Evolutionary conservation across 345 rosid genomes (phyloP).

Genomic region (Excoecaria agallocha): DNA sequence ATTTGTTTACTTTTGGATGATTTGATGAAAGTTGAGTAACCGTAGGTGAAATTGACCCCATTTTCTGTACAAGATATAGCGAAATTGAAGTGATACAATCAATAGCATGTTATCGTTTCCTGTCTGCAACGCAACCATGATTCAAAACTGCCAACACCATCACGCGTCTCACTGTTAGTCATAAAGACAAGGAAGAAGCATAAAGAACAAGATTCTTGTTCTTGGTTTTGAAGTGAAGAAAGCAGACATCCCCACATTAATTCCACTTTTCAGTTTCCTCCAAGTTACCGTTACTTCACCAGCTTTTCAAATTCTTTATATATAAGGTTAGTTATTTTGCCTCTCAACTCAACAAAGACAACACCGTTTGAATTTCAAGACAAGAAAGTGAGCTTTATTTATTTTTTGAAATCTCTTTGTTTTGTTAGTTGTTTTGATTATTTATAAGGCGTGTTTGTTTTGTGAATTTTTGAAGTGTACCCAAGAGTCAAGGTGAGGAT

Average conservation of each 20-base stretch:
- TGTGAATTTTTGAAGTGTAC: conserved; percentile 31
- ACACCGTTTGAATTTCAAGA: conserved; percentile 19
- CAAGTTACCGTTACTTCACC: conserved; percentile 16
- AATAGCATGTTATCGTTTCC: neutral
- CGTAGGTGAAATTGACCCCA: too few relatives aligned
- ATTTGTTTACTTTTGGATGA: too few relatives aligned
- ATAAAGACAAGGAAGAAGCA: neutral
- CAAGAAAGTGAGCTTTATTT: neutral
- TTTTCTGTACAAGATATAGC: too few relatives aligned
- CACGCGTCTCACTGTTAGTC: neutral
- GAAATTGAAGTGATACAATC: neutral
- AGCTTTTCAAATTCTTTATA: neutral
- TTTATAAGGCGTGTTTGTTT: neutral
- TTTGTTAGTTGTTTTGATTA: too few relatives aligned
- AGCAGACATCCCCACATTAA: neutral
- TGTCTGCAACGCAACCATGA: conserved; percentile 12
- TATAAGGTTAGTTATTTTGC: too few relatives aligned
- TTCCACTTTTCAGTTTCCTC: neutral
- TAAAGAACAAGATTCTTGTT: neutral
- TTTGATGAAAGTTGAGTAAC: too few relatives aligned
- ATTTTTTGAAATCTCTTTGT: neutral
- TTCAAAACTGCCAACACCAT: neutral
- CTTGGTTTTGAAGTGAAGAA: conserved; percentile 34
- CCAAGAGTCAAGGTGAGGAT: conserved; percentile 31
- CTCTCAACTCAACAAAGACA: neutral